These are phyloP conservation scores for Peronospora belbahrii DNA, from an alignment of 352 stramenopile genomes.

Conservation along the genomic window DNA sequence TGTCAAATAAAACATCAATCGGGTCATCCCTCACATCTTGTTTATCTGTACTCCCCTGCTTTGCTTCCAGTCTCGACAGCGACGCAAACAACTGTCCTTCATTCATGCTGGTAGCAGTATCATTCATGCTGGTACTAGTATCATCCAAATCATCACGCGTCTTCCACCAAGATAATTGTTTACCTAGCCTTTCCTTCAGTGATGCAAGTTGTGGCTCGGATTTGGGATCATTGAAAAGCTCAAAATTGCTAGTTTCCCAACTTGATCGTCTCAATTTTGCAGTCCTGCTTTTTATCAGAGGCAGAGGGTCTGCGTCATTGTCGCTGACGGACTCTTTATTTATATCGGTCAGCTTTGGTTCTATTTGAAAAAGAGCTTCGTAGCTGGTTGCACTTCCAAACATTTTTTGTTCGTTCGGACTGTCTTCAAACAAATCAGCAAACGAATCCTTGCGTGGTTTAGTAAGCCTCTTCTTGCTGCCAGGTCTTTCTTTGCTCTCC, in stretches of 20 bases:
- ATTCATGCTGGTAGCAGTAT: neutral
- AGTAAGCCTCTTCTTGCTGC: conserved; percentile 20
- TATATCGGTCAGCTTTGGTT: neutral
- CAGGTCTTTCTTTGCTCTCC: conserved; percentile 9
- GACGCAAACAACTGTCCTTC: neutral
- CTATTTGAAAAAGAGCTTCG: conserved; percentile 45
- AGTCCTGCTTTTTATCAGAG: conserved; percentile 2
- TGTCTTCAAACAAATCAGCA: conserved; percentile 64
- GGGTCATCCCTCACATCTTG: conserved; percentile 28
- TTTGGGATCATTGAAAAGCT: conserved; percentile 3
- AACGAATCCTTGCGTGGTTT: conserved; percentile 58
- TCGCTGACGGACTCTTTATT: conserved; percentile 16
- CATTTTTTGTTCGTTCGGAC: conserved; percentile 14
- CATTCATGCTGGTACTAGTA: neutral
- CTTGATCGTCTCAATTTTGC: conserved; percentile 13
- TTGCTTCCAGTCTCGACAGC: conserved; percentile 1
- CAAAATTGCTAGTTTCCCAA: conserved; percentile 11
- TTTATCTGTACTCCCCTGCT: neutral
- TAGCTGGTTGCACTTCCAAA: conserved; percentile 35
- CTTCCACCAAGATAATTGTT: conserved; percentile 5
- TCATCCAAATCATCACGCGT: neutral
- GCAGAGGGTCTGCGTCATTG: conserved; percentile 8
- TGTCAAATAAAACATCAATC: conserved; percentile 68
- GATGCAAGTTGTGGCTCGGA: conserved; percentile 17
- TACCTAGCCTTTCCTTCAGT: conserved; percentile 12